Evolutionary conservation across 2,329 filamentous ascomycete species (phyloP), one percentile per base, ranked within the genome.

Genomic region (Fonsecaea pugnacius): DNA sequence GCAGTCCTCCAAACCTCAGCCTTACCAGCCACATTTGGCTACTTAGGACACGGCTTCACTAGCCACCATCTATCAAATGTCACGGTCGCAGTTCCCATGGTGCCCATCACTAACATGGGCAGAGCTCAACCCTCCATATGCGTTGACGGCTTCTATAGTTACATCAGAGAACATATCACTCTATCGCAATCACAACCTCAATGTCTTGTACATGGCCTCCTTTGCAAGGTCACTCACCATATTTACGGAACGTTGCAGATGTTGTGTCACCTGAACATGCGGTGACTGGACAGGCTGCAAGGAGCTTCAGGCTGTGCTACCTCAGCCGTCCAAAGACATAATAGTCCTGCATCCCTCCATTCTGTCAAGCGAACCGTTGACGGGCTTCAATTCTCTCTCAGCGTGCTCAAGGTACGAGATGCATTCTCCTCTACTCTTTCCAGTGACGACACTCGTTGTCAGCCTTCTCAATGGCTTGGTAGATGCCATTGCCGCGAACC

Each of bases 401-500:
- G 12, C 16, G 21, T 21, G 32, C 21, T 14, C 12, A 16, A 43
- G 24, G 12, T 43, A 48, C 53, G 48, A 52, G 33, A 64, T 64
- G 62, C 32, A 51, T 64, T 40, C 43, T 35, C 12, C 21, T 24
- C 40, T 53, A 21, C 24, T 36, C 4, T 14, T 64, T 14, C 52
- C 40, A 18, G 12, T 54, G 30, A 52, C 36, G 58, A 35, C 53
- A n/a, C 10, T 55, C 24, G 27, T 21, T 7, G 48, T 59, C 54
- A 52, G 48, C 50, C 33, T 58, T 14, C 30, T 59, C 16, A 51
- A 27, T 16, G 48, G 46, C 21, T 24, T 58, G 18, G 53, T 48
- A 12, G 50, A 76, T 43, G 81, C 81, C 33, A 81, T 85, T 59
- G 75, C 75, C 46, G 83, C 82, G 63, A 84, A 85, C 68, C 83